Conservation (phyloP, 345 rosid genomes). For the Populus deltoides region DNA sequence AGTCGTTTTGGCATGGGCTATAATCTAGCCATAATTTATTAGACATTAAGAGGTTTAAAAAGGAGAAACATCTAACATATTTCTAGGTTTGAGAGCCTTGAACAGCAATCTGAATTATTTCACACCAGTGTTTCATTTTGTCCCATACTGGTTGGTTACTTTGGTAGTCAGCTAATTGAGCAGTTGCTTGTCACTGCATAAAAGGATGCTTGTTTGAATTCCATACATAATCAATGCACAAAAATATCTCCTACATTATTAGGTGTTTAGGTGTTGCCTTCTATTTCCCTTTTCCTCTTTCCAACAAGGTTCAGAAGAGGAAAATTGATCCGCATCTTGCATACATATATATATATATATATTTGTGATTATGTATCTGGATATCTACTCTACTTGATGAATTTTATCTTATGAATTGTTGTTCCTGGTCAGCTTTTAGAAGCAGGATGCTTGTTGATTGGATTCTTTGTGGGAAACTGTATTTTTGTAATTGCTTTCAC, state of each 20-base stretch:
- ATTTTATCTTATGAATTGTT: background rate
- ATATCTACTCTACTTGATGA: no score
- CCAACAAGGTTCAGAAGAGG: background rate
- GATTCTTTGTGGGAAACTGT: background rate
- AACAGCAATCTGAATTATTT: no score
- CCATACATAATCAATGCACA: background rate
- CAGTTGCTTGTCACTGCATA: no score
- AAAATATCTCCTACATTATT: background rate
- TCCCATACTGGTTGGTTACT: no score
- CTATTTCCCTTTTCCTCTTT: background rate
- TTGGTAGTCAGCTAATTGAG: no score
- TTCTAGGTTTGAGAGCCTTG: no score
- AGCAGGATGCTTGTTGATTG: background rate
- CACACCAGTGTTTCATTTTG: no score
- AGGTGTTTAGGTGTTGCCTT: background rate
- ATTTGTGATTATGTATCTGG: background rate
- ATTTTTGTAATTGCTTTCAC: background rate
- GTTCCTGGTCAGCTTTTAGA: background rate
- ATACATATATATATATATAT: background rate
- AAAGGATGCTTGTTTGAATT: no score
- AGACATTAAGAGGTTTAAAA: no score
- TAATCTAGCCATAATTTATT: no score
- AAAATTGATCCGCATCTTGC: background rate
- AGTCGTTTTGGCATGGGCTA: no score
- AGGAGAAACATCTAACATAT: no score